Conservation (phyloP, 768 basidiomycete genomes). For the Tricholomella constricta region DNA sequence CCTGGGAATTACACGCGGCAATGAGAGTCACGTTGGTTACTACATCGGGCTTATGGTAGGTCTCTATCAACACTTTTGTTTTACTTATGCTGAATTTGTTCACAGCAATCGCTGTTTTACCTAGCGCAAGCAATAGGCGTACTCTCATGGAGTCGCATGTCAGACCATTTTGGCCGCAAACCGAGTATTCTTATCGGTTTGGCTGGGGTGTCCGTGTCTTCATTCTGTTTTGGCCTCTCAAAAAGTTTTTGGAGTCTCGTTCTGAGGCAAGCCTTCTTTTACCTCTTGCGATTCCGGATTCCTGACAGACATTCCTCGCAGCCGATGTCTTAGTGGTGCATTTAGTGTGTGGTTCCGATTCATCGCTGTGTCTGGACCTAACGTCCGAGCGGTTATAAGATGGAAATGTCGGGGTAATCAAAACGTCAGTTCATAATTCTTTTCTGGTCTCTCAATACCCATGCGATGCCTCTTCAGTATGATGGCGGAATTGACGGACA, state of each 20-base stretch:
- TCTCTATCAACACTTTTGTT: background rate
- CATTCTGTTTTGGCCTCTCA: conserved; percentile 76
- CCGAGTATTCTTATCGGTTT: conserved; percentile 72
- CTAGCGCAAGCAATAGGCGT: conserved; percentile 71
- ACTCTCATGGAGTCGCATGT: conserved; percentile 72
- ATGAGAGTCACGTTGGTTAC: conserved; percentile 73
- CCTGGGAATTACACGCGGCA: conserved; percentile 72
- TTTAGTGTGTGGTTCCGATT: conserved; percentile 44
- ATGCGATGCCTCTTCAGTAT: conserved; percentile 41
- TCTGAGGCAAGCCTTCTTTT: conserved; percentile 36
- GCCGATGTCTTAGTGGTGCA: conserved; percentile 68
- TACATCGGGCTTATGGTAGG: conserved; percentile 78
- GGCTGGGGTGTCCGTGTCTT: conserved; percentile 62
- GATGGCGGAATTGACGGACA: conserved; percentile 73
- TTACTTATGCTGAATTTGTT: conserved; percentile 5
- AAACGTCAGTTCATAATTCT: conserved; percentile 38
- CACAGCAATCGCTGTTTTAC: conserved; percentile 76
- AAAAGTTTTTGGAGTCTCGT: conserved; percentile 67
- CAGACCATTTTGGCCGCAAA: conserved; percentile 73
- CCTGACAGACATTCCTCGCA: conserved; percentile 21
- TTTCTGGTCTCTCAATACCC: background rate
- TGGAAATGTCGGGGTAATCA: conserved; percentile 69
- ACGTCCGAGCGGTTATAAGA: conserved; percentile 27
- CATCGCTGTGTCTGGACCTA: background rate
- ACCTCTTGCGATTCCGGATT: background rate